phyloP scores from a whole-genome alignment of 2,329 filamentous ascomycete genomes.

The Fonsecaea erecta region DNA sequence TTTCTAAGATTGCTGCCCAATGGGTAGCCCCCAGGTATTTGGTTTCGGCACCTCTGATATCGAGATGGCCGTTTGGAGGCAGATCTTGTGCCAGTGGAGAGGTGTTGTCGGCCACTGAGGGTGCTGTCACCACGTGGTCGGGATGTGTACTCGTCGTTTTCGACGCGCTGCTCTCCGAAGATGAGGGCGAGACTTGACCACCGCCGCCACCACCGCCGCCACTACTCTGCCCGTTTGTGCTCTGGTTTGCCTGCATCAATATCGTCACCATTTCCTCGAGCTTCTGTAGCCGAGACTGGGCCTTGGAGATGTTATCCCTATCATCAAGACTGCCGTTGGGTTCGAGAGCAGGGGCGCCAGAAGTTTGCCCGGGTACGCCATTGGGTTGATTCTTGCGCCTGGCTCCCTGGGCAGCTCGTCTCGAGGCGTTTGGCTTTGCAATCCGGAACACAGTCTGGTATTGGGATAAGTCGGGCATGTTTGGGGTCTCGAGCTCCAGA shows the following conservation, averaged over 20 bases:
- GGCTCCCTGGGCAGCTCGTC: background rate
- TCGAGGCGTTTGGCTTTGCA: constrained; percentile 5
- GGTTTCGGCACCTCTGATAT: constrained; percentile 12
- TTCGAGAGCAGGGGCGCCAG: background rate
- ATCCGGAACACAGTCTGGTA: constrained; percentile 21
- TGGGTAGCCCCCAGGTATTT: constrained; percentile 47
- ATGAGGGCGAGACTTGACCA: constrained; percentile 1
- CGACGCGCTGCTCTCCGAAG: background rate
- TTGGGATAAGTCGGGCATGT: constrained; percentile 15
- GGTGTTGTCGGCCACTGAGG: background rate
- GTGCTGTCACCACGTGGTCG: no score
- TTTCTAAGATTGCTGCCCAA: constrained; percentile 47
- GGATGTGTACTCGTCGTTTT: background rate
- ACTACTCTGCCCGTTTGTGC: no score
- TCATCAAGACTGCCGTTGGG: background rate
- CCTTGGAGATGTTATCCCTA: constrained; percentile 17
- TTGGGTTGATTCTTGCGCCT: constrained; percentile 7
- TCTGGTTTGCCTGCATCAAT: constrained; percentile 13
- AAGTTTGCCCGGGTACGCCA: background rate
- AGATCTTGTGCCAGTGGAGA: background rate
- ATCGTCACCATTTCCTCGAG: constrained; percentile 20
- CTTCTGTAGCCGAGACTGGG: constrained; percentile 16
- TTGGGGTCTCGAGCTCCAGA: background rate
- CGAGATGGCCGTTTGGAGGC: constrained; percentile 12
- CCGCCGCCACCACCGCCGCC: no score